phyloP scores from a whole-genome alignment of 2,329 filamentous ascomycete species.

The Colletotrichum scovillei region DNA sequence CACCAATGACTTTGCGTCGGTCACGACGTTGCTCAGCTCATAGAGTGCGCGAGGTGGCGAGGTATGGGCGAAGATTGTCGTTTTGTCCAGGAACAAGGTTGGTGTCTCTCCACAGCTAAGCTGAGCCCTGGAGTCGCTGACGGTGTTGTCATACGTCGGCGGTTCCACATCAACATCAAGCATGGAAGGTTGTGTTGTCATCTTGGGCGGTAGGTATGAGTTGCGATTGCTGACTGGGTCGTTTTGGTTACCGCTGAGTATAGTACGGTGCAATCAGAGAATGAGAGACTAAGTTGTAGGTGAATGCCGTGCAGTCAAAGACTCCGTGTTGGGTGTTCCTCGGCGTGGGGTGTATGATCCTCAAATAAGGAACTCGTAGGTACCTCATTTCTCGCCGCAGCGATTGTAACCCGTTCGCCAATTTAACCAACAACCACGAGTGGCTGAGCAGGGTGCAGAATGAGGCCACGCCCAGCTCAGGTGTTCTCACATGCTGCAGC shows the following conservation, averaged over 20 bases:
- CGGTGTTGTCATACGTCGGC: slow-evolving; percentile 24
- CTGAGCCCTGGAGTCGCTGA: background rate
- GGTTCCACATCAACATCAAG: slow-evolving; percentile 14
- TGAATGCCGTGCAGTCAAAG: background rate
- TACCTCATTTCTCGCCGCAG: too few relatives aligned
- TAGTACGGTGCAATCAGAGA: background rate
- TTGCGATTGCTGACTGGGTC: too few relatives aligned
- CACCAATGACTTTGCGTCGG: slow-evolving; percentile 31
- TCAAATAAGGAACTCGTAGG: background rate
- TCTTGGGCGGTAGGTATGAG: background rate
- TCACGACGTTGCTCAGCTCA: slow-evolving; percentile 40
- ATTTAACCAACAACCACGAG: background rate
- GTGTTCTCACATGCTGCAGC: background rate
- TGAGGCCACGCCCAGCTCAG: background rate
- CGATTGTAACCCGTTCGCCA: too few relatives aligned
- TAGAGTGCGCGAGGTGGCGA: slow-evolving; percentile 38
- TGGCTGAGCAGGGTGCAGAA: background rate
- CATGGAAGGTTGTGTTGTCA: background rate
- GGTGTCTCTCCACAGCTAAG: slow-evolving; percentile 24
- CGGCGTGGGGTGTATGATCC: background rate
- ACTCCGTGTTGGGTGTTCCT: too few relatives aligned
- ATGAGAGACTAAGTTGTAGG: too few relatives aligned
- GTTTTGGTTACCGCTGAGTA: background rate
- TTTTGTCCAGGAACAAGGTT: slow-evolving; percentile 16
- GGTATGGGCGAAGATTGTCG: slow-evolving; percentile 25